Evolutionary conservation across 306 rosid genomes (phyloP).

Genomic region (Quercus engelmannii): DNA sequence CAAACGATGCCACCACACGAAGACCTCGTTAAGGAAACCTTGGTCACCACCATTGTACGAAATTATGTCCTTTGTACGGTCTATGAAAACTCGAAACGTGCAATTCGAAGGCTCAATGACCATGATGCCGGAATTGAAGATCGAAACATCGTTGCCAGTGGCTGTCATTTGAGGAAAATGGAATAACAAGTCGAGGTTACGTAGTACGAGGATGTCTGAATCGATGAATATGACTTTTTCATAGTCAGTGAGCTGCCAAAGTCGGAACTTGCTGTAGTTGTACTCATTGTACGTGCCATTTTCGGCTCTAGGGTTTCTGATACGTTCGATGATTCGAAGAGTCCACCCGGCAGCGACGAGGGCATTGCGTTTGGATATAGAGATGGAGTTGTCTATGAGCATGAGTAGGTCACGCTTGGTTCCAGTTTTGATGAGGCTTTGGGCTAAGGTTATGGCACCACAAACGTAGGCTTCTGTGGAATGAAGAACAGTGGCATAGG

Average conservation of each 20-base stretch:
- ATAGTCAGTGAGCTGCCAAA: conserved; percentile 87
- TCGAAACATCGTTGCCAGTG: conserved; percentile 74
- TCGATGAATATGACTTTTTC: conserved; percentile 76
- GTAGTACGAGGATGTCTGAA: conserved; percentile 75
- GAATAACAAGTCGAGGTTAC: conserved; percentile 81
- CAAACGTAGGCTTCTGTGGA: conserved; percentile 76
- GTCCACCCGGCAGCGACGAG: conserved; percentile 67
- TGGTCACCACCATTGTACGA: conserved; percentile 97
- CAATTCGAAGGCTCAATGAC: conserved; percentile 90
- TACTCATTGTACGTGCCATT: conserved; percentile 79
- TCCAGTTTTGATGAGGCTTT: conserved; percentile 63
- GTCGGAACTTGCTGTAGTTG: conserved; percentile 90
- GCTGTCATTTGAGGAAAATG: conserved; percentile 85
- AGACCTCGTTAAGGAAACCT: conserved; percentile 86
- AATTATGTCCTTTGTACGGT: conserved; percentile 39
- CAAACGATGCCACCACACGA: conserved; percentile 97
- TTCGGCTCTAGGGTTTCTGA: conserved; percentile 71
- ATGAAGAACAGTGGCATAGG: conserved; percentile 84
- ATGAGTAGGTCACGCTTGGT: conserved; percentile 82
- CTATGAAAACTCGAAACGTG: conserved; percentile 61
- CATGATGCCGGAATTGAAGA: conserved; percentile 95
- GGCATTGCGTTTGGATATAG: conserved; percentile 48
- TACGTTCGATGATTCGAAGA: conserved; percentile 60
- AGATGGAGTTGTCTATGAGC: conserved; percentile 69
- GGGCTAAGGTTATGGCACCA: conserved; percentile 84